phyloP scores from a whole-genome alignment of 2,329 filamentous ascomycete species.

The Aspergillus puulaauensis region DNA sequence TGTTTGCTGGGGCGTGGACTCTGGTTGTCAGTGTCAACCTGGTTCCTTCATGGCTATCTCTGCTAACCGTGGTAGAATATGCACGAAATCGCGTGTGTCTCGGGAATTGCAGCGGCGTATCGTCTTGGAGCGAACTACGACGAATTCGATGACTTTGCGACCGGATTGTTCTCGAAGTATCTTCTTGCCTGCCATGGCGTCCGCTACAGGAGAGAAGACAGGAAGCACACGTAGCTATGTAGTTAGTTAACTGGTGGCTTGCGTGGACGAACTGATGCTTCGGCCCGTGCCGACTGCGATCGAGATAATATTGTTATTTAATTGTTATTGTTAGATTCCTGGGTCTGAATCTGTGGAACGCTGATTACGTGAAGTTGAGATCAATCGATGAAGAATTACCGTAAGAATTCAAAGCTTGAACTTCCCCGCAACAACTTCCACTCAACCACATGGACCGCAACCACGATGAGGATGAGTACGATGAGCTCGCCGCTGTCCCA shows the following conservation, averaged over 20 bases:
- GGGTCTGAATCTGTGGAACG: too few species aligned
- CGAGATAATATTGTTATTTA: too few species aligned
- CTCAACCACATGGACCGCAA: not conserved
- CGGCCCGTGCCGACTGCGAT: too few species aligned
- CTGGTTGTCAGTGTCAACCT: conserved; percentile 54
- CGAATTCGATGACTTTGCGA: conserved; percentile 34
- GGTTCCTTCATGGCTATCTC: too few species aligned
- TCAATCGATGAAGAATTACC: not conserved
- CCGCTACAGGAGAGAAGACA: conserved; percentile 21
- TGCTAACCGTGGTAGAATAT: conserved; percentile 36
- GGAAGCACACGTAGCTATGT: not conserved
- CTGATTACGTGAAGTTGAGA: not conserved
- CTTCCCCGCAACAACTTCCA: not conserved
- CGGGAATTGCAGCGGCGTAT: conserved; percentile 69
- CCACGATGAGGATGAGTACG: not conserved
- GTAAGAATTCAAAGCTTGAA: not conserved
- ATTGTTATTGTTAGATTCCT: too few species aligned
- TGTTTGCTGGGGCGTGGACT: conserved; percentile 68
- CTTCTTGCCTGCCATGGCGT: conserved; percentile 31
- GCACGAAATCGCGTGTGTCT: conserved; percentile 69
- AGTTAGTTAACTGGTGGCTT: too few species aligned
- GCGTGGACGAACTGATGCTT: too few species aligned
- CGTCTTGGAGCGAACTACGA: conserved; percentile 64
- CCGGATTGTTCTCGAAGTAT: conserved; percentile 34
- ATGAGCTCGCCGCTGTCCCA: conserved; percentile 1